Percentiles rank a stretch among this genome's conserved stretches.
Evolutionary conservation across 2,329 filamentous ascomycete genomes (phyloP).

Genomic region (Pseudogymnoascus verrucosus): DNA sequence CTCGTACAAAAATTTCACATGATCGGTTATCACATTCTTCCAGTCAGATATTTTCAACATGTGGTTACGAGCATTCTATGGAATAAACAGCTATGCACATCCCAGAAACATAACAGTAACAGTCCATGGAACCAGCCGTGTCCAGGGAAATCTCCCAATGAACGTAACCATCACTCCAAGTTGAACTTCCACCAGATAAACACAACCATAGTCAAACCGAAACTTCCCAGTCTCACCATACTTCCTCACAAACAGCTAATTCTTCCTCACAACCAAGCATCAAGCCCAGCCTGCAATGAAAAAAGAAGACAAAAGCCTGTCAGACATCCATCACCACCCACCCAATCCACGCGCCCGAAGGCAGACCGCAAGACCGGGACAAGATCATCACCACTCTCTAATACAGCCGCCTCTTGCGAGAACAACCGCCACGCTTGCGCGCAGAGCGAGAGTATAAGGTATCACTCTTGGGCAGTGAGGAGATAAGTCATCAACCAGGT

Average conservation of each 20-base stretch:
- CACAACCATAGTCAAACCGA: background rate
- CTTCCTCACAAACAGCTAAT: too few relatives aligned
- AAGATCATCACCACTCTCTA: constrained; percentile 95
- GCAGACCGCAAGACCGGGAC: constrained; percentile 62
- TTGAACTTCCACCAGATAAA: background rate
- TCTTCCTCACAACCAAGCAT: constrained; percentile 46
- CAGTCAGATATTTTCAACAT: background rate
- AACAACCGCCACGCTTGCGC: constrained; percentile 52
- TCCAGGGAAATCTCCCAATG: background rate
- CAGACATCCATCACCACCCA: constrained; percentile 86
- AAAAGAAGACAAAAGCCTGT: constrained; percentile 51
- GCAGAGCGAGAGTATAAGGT: constrained; percentile 52
- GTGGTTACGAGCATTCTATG: background rate
- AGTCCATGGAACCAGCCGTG: background rate
- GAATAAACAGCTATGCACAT: background rate
- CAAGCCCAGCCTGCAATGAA: constrained; percentile 46
- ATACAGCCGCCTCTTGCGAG: constrained; percentile 43
- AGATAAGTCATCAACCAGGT: constrained; percentile 91
- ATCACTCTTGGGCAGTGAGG: constrained; percentile 88
- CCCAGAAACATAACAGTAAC: background rate
- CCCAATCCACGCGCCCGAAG: constrained; percentile 70
- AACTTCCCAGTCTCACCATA: too few relatives aligned
- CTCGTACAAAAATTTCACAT: background rate
- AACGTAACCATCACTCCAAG: background rate
- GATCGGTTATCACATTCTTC: background rate